Conservation (phyloP, 2,329 filamentous ascomycete genomes). For the Volutella citrinella region DNA sequence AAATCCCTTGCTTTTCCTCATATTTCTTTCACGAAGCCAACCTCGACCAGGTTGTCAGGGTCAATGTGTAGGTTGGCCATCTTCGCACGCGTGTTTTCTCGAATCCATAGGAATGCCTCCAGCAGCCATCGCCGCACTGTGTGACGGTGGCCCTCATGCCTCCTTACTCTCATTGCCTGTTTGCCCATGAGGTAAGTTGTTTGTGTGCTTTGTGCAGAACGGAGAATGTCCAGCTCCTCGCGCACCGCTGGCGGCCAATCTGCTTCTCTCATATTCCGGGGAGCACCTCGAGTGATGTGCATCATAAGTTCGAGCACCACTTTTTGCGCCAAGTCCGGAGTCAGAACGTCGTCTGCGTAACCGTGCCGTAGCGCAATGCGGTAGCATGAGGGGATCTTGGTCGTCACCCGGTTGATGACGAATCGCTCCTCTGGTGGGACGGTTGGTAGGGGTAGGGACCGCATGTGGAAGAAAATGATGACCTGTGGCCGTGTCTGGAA, state of each 20-base stretch:
- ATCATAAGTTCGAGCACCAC: constrained; percentile 59
- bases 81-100: constrained; percentile 65
- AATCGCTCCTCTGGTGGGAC: constrained; percentile 49
- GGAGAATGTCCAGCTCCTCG: constrained; percentile 42
- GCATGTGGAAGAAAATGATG: constrained; percentile 72
- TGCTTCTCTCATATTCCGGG: too few relatives aligned
- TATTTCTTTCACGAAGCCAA: constrained; percentile 68
- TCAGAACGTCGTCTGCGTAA: constrained; percentile 70
- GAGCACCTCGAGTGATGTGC: constrained; percentile 41
- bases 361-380: constrained; percentile 68
- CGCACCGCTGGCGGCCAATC: constrained; percentile 22
- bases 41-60: constrained; percentile 61
- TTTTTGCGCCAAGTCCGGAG: constrained; percentile 54
- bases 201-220: constrained; percentile 43
- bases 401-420: constrained; percentile 37
- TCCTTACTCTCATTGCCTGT: constrained; percentile 50
- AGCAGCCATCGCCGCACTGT: constrained; percentile 46
- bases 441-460: constrained; percentile 57
- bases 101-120: constrained; percentile 58
- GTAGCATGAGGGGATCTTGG: constrained; percentile 60
- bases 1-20: too few relatives aligned
- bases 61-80: constrained; percentile 54
- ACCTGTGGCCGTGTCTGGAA: constrained; percentile 66
- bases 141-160: constrained; percentile 31
- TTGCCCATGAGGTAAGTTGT: constrained; percentile 60